phyloP scores from a whole-genome alignment of 1,139 yeast species.

The Scheffersomyces illinoinensis region DNA sequence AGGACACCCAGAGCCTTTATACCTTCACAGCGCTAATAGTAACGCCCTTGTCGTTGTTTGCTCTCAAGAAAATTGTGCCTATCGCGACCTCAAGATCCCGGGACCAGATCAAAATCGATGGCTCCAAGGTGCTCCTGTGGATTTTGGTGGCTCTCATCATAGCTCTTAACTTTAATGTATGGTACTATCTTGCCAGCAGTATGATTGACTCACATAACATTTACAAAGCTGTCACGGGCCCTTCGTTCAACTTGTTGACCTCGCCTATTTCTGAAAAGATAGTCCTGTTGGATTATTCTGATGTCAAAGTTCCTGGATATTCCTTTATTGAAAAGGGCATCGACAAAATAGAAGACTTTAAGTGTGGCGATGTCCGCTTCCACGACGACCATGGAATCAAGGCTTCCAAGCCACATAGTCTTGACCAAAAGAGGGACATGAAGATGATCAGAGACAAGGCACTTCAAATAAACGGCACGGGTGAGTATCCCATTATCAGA shows the following conservation, averaged over 20 bases:
- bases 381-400: background rate
- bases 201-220: background rate
- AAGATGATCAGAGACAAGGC: background rate
- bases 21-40: background rate
- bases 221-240: background rate
- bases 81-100: background rate
- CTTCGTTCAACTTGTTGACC: background rate
- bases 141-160: background rate
- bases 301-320: constrained; percentile 9
- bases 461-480: background rate
- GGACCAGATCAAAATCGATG: background rate
- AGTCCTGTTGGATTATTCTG: constrained; percentile 4
- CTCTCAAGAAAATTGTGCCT: background rate
- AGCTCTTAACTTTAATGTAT: background rate
- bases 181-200: background rate
- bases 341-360: background rate
- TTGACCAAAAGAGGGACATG: background rate
- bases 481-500: background rate
- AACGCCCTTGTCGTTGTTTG: background rate
- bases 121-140: background rate
- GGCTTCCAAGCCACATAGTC: background rate
- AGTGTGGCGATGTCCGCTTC: background rate
- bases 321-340: constrained; percentile 8
- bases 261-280: background rate
- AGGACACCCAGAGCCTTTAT: background rate